phyloP scores from a whole-genome alignment of 345 rosid species.

The Angophora floribunda region DNA sequence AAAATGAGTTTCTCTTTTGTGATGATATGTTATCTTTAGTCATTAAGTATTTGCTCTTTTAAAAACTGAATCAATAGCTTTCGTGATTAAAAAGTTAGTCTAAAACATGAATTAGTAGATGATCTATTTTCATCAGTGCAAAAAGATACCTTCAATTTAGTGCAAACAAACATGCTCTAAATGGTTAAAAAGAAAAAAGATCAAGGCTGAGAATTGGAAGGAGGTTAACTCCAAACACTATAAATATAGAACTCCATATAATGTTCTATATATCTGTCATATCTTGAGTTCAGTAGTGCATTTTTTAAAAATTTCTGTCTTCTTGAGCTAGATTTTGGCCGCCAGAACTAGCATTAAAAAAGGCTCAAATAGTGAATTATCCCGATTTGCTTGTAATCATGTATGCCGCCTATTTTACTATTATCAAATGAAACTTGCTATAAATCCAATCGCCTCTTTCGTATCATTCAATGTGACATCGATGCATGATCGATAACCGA shows the following conservation, averaged over 20 bases:
- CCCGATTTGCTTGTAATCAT: not conserved
- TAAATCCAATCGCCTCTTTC: not conserved
- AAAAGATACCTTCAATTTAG: not conserved
- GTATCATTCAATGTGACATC: not conserved
- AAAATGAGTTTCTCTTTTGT: not conserved
- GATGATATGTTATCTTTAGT: not conserved
- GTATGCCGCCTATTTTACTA: not conserved
- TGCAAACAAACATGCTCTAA: not conserved
- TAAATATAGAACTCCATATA: not conserved
- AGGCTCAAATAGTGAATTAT: not conserved
- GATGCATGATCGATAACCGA: too few species aligned
- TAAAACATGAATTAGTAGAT: not conserved
- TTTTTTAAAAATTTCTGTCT: not conserved
- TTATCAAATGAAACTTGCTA: not conserved
- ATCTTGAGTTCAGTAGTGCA: not conserved
- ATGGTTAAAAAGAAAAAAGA: not conserved
- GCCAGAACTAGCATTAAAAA: not conserved
- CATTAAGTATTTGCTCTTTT: not conserved
- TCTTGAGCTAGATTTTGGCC: not conserved
- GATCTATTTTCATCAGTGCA: not conserved
- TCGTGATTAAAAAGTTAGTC: not conserved
- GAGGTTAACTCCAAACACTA: not conserved
- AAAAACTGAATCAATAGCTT: accelerated
- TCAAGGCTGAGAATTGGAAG: not conserved
- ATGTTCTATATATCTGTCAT: not conserved